These are phyloP conservation scores for Pleomassaria siparia DNA, from an alignment of 2,329 filamentous ascomycete genomes.

Conservation along the genomic window DNA sequence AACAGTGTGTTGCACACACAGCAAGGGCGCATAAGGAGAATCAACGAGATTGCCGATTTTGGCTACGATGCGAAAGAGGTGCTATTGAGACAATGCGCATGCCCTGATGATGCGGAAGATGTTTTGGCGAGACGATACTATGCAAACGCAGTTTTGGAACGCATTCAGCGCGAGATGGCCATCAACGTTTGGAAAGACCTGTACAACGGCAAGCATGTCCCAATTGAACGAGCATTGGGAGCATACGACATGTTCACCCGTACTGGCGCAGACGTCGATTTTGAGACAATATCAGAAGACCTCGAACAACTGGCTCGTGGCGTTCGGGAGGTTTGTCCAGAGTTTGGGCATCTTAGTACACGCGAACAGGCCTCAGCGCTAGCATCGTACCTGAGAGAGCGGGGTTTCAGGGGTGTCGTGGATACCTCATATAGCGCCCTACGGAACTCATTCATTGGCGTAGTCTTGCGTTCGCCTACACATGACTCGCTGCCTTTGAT, in stretches of 20 bases:
- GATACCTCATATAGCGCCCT: conserved; percentile 76
- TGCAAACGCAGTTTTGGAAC: conserved; percentile 71
- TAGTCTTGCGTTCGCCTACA: conserved; percentile 70
- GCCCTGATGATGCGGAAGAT: conserved; percentile 65
- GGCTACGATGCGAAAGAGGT: conserved; percentile 91
- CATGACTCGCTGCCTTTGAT: conserved; percentile 86
- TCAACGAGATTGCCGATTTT: conserved; percentile 68
- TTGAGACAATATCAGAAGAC: conserved; percentile 62
- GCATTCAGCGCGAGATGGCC: conserved; percentile 78
- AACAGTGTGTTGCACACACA: conserved; percentile 72
- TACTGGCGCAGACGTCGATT: conserved; percentile 69
- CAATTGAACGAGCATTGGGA: conserved; percentile 73
- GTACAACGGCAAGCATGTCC: conserved; percentile 52
- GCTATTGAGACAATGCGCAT: conserved; percentile 66
- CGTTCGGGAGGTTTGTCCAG: conserved; percentile 57
- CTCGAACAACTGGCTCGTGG: conserved; percentile 64
- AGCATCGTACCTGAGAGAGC: conserved; percentile 67
- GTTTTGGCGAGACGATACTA: conserved; percentile 78
- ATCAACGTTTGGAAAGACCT: conserved; percentile 73
- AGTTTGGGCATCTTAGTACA: conserved; percentile 60
- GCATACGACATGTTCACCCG: conserved; percentile 90
- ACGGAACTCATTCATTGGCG: conserved; percentile 83
- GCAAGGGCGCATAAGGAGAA: conserved; percentile 67
- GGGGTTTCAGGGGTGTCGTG: conserved; percentile 71
- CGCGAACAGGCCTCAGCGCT: conserved; percentile 69